Evolutionary conservation across 192 early-diverging fungal species (phyloP).

Genomic region (Backusella parvicylindrica): DNA sequence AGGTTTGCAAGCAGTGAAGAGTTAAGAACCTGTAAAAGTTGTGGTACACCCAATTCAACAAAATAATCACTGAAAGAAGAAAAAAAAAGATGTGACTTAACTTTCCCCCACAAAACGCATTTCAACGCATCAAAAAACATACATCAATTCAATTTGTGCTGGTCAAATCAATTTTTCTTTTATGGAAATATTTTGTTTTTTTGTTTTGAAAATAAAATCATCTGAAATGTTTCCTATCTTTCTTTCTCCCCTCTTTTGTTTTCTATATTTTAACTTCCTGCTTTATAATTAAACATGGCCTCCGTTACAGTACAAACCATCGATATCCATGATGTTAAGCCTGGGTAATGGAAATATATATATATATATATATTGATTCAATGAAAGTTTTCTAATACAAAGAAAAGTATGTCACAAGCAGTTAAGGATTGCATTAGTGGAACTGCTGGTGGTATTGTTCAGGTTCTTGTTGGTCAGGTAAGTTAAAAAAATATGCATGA

Average conservation of each 20-base stretch:
- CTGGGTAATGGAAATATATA: background rate
- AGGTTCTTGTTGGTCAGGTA: slow-evolving; percentile 74
- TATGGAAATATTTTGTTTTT: background rate
- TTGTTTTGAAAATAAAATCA: background rate
- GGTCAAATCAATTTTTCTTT: background rate
- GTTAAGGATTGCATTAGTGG: slow-evolving; percentile 76
- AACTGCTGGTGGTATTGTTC: slow-evolving; percentile 71
- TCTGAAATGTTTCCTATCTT: background rate
- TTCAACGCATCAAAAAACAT: background rate
- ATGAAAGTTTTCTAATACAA: background rate
- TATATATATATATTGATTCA: background rate
- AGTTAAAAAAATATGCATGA: background rate
- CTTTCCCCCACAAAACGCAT: background rate
- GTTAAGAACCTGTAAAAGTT: slow-evolving; percentile 77
- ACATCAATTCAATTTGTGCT: background rate
- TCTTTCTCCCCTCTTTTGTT: background rate
- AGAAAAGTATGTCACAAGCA: slow-evolving; percentile 35
- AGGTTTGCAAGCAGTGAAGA: slow-evolving; percentile 59
- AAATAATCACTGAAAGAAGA: slow-evolving; percentile 43
- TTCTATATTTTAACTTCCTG: background rate
- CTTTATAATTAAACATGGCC: background rate
- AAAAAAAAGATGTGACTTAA: background rate
- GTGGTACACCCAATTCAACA: slow-evolving; percentile 59
- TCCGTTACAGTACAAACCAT: slow-evolving; percentile 5
- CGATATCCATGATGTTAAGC: background rate